These are phyloP conservation scores for Mentha longifolia DNA, from an alignment of 257 asterid species.

Conservation along the genomic window DNA sequence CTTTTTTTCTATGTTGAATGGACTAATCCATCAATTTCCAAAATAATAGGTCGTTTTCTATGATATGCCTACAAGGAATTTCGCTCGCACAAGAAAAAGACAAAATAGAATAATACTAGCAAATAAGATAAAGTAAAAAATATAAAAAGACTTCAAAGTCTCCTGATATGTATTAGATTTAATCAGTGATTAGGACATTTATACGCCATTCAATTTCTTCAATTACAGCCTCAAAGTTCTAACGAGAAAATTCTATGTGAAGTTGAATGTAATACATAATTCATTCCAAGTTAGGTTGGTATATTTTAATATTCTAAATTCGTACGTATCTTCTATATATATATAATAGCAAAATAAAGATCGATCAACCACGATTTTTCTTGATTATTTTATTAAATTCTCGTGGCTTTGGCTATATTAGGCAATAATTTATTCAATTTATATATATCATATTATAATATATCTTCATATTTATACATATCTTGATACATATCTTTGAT, in stretches of 20 bases:
- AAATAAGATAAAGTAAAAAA: background rate
- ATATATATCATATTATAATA: too few relatives aligned
- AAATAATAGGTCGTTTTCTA: constrained; percentile 16
- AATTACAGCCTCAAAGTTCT: background rate
- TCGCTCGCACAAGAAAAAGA: constrained; percentile 14
- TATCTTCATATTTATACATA: too few relatives aligned
- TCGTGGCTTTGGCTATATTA: too few relatives aligned
- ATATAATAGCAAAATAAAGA: too few relatives aligned
- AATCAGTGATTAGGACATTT: background rate
- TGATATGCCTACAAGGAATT: constrained; percentile 11
- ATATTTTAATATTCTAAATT: background rate
- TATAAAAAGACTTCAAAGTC: background rate
- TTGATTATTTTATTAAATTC: too few relatives aligned
- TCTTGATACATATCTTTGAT: too few relatives aligned
- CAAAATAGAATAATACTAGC: background rate
- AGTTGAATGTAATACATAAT: background rate
- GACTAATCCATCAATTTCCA: constrained; percentile 13
- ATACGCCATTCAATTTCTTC: background rate
- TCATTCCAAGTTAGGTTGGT: background rate
- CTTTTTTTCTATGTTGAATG: constrained; percentile 10
- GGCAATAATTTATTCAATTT: too few relatives aligned
- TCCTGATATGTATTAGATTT: background rate
- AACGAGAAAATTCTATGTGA: background rate
- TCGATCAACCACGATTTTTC: too few relatives aligned
- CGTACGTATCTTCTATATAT: too few relatives aligned